Evolutionary conservation across 2,329 filamentous ascomycete species (phyloP), one percentile per base, ranked within the genome.

Genomic region (Calonectria pteridis): DNA sequence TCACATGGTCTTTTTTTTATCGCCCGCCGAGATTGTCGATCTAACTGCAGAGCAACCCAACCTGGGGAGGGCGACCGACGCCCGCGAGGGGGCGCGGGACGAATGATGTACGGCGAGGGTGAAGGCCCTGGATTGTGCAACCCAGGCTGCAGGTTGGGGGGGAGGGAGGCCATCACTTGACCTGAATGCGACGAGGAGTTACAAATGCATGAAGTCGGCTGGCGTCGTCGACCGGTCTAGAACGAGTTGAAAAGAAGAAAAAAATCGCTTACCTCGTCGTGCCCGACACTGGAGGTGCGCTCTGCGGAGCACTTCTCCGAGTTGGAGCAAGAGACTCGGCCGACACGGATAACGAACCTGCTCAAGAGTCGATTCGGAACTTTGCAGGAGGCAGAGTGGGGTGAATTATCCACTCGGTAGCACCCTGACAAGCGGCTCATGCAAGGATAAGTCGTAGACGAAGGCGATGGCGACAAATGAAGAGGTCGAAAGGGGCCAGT

Each of bases 1-100:
- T 63, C 58, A 64, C 67, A 70, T 64, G 59, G 46, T 26, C 59
- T 70, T 58, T 65, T 62, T 70, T 58, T 65, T 62, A 62, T 62
- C 33, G 46, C 35, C 59, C 20, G 67, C 62, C 67, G 28, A 64
- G 67, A 43, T 64, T 70, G 58, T 70, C 46, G 46, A 70, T 70
- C 67, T 65, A n/a, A 26, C 58, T 70, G 67, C 67, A 65, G 59
- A 37, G 59, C 58, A 64, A 64, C 59, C 58, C 58, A 65, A 70
- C 46, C 53, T 64, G 29, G 16, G 18, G n/a, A n/a, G n/a, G 16
- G 59, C 26, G 37, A 33, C 35, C 43, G 33, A 51, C 46, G 46
- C 46, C 53, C 33, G 35, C 53, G 55, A 29, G 55, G 55, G 28
- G 18, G 55, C n/a, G 43, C 28, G 43, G 37, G 40, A 64, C 53